Base-by-base conservation (phyloP, 1,284 basidiomycete genomes). In the Ustilago trichophora region DNA sequence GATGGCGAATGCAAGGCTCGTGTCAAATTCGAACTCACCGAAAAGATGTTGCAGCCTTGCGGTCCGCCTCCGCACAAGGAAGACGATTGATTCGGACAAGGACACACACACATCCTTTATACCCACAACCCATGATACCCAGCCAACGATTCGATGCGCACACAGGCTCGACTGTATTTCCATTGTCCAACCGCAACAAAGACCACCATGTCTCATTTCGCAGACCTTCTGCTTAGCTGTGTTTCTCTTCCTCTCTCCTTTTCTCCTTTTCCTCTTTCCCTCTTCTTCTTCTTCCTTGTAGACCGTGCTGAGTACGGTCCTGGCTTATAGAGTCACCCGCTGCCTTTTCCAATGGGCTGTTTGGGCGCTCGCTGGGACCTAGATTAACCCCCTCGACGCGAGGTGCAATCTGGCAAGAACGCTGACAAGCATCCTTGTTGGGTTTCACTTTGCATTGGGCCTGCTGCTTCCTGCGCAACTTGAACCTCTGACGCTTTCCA, bases 41-140 rank as follows among this genome's bases (percentile, higher is more conserved):
- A 71, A 93, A 88, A 90, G 63, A 97, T 98, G 94, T 85, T 98
- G 35, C 94, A 98, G 81, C 95, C 95, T n/a, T 98, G 93, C 77
- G 95, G 94, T 0, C 92, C 92, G 34, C 94, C 95, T 19, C 95
- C 94, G 3, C 87, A 87, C 40, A 95, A 94, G 83, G 91, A 94
- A 67, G 93, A 97, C 58, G 90, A 92, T 29, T 67, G 40, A 55
- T 24, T 21, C 15, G 18, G 4, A 26, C 40, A 26, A 16, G 16
- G 25, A 7, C 15, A 13, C 10, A n/a, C 10, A 16, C n/a, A 4
- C 31, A 4, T 13, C 10, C 31, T 10, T 21, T 40, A 67, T 67
- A 67, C 57, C 64, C 54, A 31, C 12, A 18, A 33, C 6, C 29
- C 22, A 29, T 38, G 36, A 54, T 54, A 56, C 54, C 57, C 58